A percentile compares a stretch with the other conserved stretches of the same genome.
phyloP scores from a whole-genome alignment of 345 rosid species.

The Eucalyptus regnans region DNA sequence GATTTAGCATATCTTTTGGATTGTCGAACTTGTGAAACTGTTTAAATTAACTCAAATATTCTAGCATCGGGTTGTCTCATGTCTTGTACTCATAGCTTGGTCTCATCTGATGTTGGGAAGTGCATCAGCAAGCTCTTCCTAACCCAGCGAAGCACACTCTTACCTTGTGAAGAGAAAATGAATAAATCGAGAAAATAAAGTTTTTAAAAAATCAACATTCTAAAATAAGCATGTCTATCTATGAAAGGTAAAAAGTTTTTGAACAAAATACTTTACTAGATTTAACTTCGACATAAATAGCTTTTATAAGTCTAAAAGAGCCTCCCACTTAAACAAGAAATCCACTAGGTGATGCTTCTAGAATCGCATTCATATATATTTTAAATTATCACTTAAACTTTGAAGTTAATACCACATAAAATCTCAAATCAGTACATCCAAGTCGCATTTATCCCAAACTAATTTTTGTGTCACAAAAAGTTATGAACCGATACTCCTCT shows the following conservation, averaged over 20 bases:
- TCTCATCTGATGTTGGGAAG: not conserved
- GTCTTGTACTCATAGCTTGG: not conserved
- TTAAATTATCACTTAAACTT: not conserved
- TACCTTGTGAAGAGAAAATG: not conserved
- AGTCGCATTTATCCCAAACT: not conserved
- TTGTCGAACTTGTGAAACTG: not conserved
- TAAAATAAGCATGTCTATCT: not conserved
- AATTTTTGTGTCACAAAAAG: not conserved
- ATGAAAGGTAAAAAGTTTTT: not conserved
- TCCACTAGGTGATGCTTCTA: not conserved
- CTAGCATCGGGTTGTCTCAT: not conserved
- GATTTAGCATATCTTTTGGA: not conserved
- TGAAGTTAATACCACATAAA: not conserved
- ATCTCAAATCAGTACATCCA: not conserved
- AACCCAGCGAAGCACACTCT: not conserved
- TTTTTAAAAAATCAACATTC: not conserved
- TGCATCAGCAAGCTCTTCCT: not conserved
- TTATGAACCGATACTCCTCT: fast-evolving
- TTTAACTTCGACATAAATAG: not conserved
- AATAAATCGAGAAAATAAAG: not conserved
- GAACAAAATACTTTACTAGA: not conserved
- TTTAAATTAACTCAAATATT: not conserved
- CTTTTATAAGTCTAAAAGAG: not conserved
- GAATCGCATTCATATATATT: not conserved
- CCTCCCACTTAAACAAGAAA: not conserved